A percentile compares a stretch with the other conserved stretches of the same genome.
Conservation (phyloP, 257 asterid species). For the Rubia yunnanensis region DNA sequence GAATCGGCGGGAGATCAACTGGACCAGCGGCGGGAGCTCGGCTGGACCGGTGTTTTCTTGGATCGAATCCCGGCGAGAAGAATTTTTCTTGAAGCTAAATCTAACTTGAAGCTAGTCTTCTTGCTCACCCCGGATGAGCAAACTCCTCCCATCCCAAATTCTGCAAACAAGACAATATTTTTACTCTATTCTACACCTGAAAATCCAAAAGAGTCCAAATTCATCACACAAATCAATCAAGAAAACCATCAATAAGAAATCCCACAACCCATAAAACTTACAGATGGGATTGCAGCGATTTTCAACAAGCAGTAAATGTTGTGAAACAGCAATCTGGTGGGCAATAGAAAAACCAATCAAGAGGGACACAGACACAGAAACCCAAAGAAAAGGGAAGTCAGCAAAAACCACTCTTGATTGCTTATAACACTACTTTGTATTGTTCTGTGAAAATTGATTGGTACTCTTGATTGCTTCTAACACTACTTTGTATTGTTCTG, state of each 20-base stretch:
- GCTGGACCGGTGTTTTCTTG: too few relatives aligned
- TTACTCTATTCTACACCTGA: conserved; percentile 11
- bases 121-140: conserved; percentile 67
- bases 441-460: not conserved
- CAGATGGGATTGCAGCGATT: too few relatives aligned
- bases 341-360: conserved; percentile 7
- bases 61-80: too few relatives aligned
- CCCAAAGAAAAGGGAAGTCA: conserved; percentile 14
- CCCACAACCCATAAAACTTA: conserved; percentile 2
- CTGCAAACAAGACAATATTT: conserved; percentile 6
- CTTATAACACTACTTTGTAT: not conserved
- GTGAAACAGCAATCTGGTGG: conserved; percentile 4
- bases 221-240: conserved; percentile 2
- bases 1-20: too few relatives aligned
- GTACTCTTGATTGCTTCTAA: conserved; percentile 15
- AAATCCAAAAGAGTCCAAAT: not conserved
- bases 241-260: not conserved
- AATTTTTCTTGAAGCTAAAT: too few relatives aligned
- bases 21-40: too few relatives aligned
- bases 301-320: not conserved
- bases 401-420: conserved; percentile 19
- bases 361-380: conserved; percentile 21
- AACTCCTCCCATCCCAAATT: conserved; percentile 69
- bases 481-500: not conserved
- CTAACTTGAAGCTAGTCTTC: conserved; percentile 30